These are phyloP conservation scores for Pyrenophora seminiperda DNA, from an alignment of 2,329 filamentous ascomycete genomes.

Conservation along the genomic window DNA sequence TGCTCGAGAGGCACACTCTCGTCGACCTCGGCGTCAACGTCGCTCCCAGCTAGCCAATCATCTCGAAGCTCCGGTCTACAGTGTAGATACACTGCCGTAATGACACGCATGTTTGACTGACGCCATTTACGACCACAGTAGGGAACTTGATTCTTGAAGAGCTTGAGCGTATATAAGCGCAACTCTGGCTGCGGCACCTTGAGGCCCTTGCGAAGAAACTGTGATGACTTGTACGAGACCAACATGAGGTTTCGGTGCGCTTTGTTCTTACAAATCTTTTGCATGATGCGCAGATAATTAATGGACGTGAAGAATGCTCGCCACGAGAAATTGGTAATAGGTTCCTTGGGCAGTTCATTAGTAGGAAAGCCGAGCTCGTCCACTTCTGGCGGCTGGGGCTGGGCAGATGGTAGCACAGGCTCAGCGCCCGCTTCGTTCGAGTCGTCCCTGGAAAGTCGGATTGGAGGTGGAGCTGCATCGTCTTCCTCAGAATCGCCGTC, in stretches of 20 bases:
- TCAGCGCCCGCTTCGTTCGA: slow-evolving; percentile 35
- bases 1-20: slow-evolving; percentile 91
- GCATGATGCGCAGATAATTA: slow-evolving; percentile 93
- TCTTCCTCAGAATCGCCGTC: slow-evolving; percentile 51
- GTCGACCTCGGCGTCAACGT: slow-evolving; percentile 92
- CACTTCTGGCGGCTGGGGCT: slow-evolving; percentile 59
- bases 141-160: slow-evolving; percentile 98
- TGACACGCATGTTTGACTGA: slow-evolving; percentile 97
- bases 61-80: slow-evolving; percentile 91
- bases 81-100: slow-evolving; percentile 94
- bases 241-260: slow-evolving; percentile 92
- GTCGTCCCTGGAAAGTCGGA: slow-evolving; percentile 59
- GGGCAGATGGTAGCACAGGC: slow-evolving; percentile 33
- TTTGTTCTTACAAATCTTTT: slow-evolving; percentile 96
- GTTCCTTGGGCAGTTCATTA: slow-evolving; percentile 69
- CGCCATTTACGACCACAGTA: slow-evolving; percentile 99
- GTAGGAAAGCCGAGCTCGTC: slow-evolving; percentile 87
- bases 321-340: slow-evolving; percentile 88
- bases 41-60: slow-evolving; percentile 90
- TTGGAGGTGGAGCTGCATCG: slow-evolving; percentile 84
- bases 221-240: slow-evolving; percentile 92
- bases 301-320: slow-evolving; percentile 95
- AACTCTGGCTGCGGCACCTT: slow-evolving; percentile 88
- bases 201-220: slow-evolving; percentile 87
- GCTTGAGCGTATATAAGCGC: slow-evolving; percentile 91